Base-by-base conservation (phyloP, 768 basidiomycete species). In the Agaricus sinodeliciosus region DNA sequence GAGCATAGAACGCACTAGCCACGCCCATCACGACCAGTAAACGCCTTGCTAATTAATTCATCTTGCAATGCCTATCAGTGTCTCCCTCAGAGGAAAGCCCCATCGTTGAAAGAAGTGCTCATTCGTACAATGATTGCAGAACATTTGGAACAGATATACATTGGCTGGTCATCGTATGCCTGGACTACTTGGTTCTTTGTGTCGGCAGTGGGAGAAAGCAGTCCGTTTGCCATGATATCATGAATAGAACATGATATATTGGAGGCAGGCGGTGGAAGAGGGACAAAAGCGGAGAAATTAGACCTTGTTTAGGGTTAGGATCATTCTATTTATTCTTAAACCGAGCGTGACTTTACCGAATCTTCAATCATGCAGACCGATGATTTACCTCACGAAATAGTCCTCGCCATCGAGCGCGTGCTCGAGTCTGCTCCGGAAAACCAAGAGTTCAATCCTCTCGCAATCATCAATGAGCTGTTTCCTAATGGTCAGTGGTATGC, bases 1-100 rank as follows among this genome's bases (percentile, higher is more conserved):
- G 46, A 18, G 15, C 19, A 8, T 28, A 25, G 7, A 18, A 80
- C 87, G 66, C 59, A 82, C 89, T 81, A 90, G 61, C 88, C 89
- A 54, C 86, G 74, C 2, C 89, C 89, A 43, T 92, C 90, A 60
- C 90, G 72, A 4, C 89, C 89, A 25, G 87, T 85, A 69, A 92
- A 92, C 0, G 87, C 72, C 62, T 91, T 92, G 71, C 86, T 89
- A 55, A 92, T 88, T 18, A 90, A 67, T 59, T 91, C 89, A 58
- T 92, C 90, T 65, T 91, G 88, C 13, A 92, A 72, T 18, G 84
- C 79, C 88, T 90, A 56, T 31, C 50, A 46, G 43, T 48, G 19
- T 12, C 27, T 41, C 27, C 9, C 25, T 26, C 6, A 26, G 9
- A 27, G 25, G 9, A 15, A 26, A 45, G 12, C n/a, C 26, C n/a